Evolutionary conservation across 2,329 filamentous ascomycete genomes (phyloP).

Genomic region (Aspergillus fijiensis): DNA sequence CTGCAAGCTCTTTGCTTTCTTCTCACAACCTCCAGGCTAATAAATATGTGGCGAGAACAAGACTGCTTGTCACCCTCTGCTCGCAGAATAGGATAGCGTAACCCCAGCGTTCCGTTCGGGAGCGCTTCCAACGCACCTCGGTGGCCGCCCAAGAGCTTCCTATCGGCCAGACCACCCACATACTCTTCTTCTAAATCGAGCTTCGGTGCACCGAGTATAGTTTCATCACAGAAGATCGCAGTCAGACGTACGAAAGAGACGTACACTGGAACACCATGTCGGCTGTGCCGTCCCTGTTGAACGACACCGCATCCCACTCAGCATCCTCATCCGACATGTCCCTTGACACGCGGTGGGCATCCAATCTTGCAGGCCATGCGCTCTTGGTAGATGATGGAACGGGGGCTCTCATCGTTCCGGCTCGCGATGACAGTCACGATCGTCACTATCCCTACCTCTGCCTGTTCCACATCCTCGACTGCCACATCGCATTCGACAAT

Average conservation of each 20-base stretch:
- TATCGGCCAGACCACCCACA: not conserved
- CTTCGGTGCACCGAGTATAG: not conserved
- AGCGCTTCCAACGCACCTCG: not conserved
- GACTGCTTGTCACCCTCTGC: not conserved
- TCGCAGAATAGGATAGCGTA: not conserved
- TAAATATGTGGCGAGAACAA: not conserved
- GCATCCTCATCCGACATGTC: slow-evolving; percentile 33
- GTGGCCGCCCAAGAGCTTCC: not conserved
- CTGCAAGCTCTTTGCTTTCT: too few species aligned
- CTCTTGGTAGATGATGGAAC: slow-evolving; percentile 31
- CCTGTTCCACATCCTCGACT: slow-evolving; percentile 48
- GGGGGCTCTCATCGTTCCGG: slow-evolving; percentile 30
- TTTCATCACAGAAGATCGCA: not conserved
- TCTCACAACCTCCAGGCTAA: not conserved
- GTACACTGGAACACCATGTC: not conserved
- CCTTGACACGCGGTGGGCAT: slow-evolving; percentile 28
- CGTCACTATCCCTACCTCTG: slow-evolving; percentile 33
- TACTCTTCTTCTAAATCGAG: not conserved
- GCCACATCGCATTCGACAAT: slow-evolving; percentile 41
- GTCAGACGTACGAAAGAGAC: not conserved
- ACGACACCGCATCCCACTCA: slow-evolving; percentile 23
- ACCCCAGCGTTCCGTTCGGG: not conserved
- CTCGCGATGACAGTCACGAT: slow-evolving; percentile 10
- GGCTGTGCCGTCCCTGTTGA: slow-evolving; percentile 33
- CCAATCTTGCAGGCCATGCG: slow-evolving; percentile 23